phyloP scores from a whole-genome alignment of 1,139 yeast species.

The Taphrina sp. region DNA sequence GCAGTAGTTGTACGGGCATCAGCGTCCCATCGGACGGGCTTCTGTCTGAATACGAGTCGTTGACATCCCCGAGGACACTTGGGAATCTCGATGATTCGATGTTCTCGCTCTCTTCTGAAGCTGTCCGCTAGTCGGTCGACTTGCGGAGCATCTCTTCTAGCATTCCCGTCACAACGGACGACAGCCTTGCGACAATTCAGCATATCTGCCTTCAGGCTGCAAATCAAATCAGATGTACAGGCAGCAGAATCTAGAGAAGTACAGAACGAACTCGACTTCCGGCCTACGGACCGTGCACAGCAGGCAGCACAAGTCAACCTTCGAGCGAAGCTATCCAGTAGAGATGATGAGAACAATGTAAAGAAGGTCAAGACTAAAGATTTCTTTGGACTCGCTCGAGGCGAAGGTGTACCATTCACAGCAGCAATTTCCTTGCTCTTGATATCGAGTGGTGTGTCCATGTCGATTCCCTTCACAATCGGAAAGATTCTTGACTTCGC shows the following conservation, averaged over 20 bases:
- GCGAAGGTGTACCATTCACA: slow-evolving; percentile 30
- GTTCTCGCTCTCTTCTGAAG: slow-evolving; percentile 9
- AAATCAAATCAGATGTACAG: neutral
- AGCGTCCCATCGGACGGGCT: no score
- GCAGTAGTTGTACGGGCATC: no score
- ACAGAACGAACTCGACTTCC: slow-evolving; percentile 44
- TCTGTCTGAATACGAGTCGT: no score
- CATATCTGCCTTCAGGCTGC: no score
- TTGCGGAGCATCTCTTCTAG: no score
- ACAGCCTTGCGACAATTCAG: neutral
- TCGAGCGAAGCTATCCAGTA: slow-evolving; percentile 28
- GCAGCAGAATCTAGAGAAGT: slow-evolving; percentile 11
- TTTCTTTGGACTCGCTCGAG: slow-evolving; percentile 33
- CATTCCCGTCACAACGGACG: no score
- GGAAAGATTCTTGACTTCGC: slow-evolving; percentile 73
- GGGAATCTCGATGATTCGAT: no score
- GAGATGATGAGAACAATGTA: slow-evolving; percentile 24
- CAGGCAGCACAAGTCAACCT: slow-evolving; percentile 29
- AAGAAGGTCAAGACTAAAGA: slow-evolving; percentile 26
- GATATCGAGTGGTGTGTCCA: slow-evolving; percentile 30
- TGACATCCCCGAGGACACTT: no score
- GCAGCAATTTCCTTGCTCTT: slow-evolving; percentile 28
- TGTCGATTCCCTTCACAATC: slow-evolving; percentile 41
- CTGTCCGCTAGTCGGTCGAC: no score
- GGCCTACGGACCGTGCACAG: slow-evolving; percentile 28